Percentiles rank a stretch among this genome's conserved stretches.
These are phyloP conservation scores for Ramalina intermedia DNA, from an alignment of 495 filamentous ascomycete species.

Conservation along the genomic window DNA sequence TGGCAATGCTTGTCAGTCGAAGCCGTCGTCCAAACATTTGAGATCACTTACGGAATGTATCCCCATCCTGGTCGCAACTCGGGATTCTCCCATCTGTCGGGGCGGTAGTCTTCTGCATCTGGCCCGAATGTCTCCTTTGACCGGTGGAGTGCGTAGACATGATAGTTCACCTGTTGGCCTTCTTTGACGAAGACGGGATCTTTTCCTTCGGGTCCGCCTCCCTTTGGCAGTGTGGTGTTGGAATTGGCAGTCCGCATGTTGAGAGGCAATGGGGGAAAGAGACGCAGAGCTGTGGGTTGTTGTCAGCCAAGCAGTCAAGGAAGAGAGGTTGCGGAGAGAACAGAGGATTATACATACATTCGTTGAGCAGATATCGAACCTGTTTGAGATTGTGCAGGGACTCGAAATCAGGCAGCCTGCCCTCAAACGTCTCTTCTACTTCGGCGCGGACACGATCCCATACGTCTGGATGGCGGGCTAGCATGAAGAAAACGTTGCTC, in stretches of 20 bases:
- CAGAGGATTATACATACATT: neutral
- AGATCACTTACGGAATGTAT: constrained; percentile 35
- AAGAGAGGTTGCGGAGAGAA: no score
- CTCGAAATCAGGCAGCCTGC: neutral
- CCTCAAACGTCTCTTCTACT: constrained; percentile 10
- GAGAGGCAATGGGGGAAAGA: neutral
- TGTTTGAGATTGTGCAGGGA: constrained; percentile 1
- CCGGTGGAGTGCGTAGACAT: constrained; percentile 34
- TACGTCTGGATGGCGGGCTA: constrained; percentile 11
- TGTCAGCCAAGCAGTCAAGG: neutral
- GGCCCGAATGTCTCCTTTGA: constrained; percentile 39
- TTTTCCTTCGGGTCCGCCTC: constrained; percentile 48
- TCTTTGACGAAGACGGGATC: constrained; percentile 33
- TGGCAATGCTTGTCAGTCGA: neutral
- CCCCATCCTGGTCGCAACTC: constrained; percentile 27
- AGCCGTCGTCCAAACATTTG: constrained; percentile 14
- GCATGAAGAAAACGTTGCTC: constrained; percentile 11
- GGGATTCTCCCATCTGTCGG: constrained; percentile 36
- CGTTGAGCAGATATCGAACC: neutral
- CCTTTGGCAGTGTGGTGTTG: constrained; percentile 36
- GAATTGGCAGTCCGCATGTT: neutral
- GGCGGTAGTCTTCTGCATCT: constrained; percentile 37
- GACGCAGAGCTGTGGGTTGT: neutral
- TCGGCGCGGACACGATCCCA: constrained; percentile 12
- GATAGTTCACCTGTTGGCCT: constrained; percentile 29